Conservation (phyloP, 108 stramenopile species). For the Fragilaria crotonensis region DNA sequence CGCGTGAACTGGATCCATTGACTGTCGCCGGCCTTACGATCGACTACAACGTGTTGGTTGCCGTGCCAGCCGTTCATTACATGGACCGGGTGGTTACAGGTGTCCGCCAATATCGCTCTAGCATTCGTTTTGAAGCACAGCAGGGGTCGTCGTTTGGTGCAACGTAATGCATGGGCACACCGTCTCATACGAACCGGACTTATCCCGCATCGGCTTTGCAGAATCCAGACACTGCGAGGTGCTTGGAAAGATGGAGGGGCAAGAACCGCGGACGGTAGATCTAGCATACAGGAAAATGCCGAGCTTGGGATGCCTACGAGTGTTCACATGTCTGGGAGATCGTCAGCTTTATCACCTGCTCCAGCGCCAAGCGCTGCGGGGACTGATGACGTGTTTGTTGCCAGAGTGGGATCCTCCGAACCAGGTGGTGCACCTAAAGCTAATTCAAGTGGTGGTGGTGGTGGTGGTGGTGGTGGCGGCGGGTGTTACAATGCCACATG, state of each 20-base stretch:
- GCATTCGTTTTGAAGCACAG: slow-evolving; percentile 36
- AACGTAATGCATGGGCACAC: slow-evolving; percentile 45
- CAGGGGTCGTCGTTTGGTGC: slow-evolving; percentile 48
- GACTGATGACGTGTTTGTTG: too few relatives aligned
- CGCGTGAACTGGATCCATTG: slow-evolving; percentile 1
- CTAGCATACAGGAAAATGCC: too few relatives aligned
- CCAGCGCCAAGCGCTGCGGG: neutral
- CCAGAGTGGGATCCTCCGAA: too few relatives aligned
- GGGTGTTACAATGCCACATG: slow-evolving; percentile 36
- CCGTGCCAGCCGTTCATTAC: slow-evolving; percentile 19
- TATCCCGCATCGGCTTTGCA: slow-evolving; percentile 65
- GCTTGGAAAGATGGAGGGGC: too few relatives aligned
- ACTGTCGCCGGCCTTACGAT: slow-evolving; percentile 1
- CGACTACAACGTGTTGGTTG: slow-evolving; percentile 7
- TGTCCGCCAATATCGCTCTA: slow-evolving; percentile 11
- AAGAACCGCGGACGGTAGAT: too few relatives aligned
- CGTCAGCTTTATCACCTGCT: neutral
- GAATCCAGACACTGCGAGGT: slow-evolving; percentile 32
- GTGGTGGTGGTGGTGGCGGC: slow-evolving; percentile 4
- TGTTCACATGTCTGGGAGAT: too few relatives aligned
- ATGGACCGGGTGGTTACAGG: slow-evolving; percentile 8
- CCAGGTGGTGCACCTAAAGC: too few relatives aligned
- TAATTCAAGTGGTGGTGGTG: neutral
- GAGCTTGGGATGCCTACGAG: too few relatives aligned
- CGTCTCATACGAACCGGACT: slow-evolving; percentile 57